Conservation (phyloP, 2,329 filamentous ascomycete species). For the Fusarium keratoplasticum region DNA sequence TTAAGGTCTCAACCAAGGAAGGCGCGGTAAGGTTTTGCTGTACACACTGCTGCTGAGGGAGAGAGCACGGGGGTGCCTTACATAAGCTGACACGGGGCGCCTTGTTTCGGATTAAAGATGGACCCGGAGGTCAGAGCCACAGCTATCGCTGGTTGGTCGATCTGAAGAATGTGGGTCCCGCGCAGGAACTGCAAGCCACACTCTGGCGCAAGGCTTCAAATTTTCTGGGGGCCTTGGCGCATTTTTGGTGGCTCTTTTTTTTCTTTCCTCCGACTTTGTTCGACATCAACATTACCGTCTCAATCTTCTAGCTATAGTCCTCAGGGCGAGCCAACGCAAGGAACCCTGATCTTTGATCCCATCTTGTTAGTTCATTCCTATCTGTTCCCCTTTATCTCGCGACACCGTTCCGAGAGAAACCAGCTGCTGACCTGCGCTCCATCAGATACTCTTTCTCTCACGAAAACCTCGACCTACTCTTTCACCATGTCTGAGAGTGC, state of each 20-base stretch:
- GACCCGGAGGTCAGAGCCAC: conserved; percentile 4
- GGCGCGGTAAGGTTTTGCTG: conserved; percentile 57
- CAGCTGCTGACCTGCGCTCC: conserved; percentile 25
- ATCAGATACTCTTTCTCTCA: conserved; percentile 19
- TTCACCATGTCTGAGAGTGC: conserved; percentile 45
- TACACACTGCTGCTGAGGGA: conserved; percentile 35
- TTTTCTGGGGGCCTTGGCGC: conserved; percentile 37
- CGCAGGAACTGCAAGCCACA: conserved; percentile 21
- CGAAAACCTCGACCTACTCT: conserved; percentile 28
- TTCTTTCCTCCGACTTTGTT: conserved; percentile 27
- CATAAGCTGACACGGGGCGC: conserved; percentile 42
- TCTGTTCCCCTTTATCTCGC: background rate
- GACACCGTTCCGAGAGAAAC: background rate
- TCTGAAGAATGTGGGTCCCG: background rate
- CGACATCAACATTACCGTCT: conserved; percentile 24
- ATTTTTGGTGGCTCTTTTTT: conserved; percentile 29
- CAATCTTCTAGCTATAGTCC: conserved; percentile 32
- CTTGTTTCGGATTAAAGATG: conserved; percentile 38
- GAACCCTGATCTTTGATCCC: conserved; percentile 60
- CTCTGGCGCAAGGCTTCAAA: conserved; percentile 39
- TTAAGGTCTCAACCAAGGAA: conserved; percentile 55
- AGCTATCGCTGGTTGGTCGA: background rate
- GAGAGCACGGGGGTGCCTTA: conserved; percentile 46
- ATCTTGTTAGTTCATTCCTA: conserved; percentile 18
- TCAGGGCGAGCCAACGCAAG: conserved; percentile 72